A percentile compares a stretch with the other conserved stretches of the same genome.
Conservation (phyloP, 2,329 filamentous ascomycete genomes). For the Verticillium nonalfalfae region DNA sequence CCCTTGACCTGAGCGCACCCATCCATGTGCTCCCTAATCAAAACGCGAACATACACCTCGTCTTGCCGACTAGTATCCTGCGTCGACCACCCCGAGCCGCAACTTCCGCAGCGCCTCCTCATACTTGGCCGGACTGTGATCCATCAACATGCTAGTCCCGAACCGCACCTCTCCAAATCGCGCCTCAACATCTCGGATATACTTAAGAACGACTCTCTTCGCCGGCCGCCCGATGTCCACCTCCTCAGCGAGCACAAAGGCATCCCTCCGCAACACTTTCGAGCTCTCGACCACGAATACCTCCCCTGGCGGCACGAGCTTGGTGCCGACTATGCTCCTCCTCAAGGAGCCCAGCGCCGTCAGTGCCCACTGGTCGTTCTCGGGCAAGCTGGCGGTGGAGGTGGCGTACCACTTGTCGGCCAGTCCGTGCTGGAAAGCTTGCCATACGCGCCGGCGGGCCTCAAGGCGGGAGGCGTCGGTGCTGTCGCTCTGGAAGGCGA, state of each 20-base stretch:
- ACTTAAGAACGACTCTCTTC: conserved; percentile 61
- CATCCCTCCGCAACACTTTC: conserved; percentile 60
- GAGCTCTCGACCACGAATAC: conserved; percentile 68
- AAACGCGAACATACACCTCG: no score
- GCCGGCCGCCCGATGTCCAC: conserved; percentile 58
- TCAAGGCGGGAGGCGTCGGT: conserved; percentile 58
- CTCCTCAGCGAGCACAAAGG: conserved; percentile 42
- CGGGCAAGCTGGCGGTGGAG: conserved; percentile 18
- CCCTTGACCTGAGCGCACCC: no score
- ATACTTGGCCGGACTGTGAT: conserved; percentile 70
- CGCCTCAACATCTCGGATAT: conserved; percentile 64
- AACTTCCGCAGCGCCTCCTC: conserved; percentile 62
- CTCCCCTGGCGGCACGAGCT: conserved; percentile 69
- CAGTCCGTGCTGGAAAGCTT: conserved; percentile 55
- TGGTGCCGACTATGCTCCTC: conserved; percentile 60
- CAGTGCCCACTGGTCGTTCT: conserved; percentile 52
- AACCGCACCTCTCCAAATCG: conserved; percentile 67
- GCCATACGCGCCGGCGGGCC: conserved; percentile 60
- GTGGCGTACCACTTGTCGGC: conserved; percentile 54
- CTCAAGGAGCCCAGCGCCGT: conserved; percentile 60
- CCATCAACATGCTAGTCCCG: conserved; percentile 65
- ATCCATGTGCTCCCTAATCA: no score
- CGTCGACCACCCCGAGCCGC: conserved; percentile 36
- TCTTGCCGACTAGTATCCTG: not conserved
- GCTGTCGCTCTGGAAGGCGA: conserved; percentile 68